These are phyloP conservation scores for Monosporascus ibericus DNA, from an alignment of 2,329 filamentous ascomycete species.

Conservation along the genomic window DNA sequence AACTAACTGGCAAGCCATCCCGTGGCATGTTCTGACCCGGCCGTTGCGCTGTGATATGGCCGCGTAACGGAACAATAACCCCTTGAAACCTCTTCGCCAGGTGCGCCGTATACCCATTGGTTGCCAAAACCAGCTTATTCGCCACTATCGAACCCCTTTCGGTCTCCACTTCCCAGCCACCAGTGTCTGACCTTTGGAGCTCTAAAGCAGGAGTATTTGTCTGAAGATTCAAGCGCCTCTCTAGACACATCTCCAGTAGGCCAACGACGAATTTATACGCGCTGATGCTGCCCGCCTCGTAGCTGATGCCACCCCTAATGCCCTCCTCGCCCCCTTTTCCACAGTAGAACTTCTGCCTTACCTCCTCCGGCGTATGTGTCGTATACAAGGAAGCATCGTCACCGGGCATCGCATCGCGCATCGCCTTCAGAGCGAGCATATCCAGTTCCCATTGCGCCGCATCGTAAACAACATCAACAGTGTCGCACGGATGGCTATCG, in stretches of 20 bases:
- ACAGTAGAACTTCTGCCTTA: conserved; percentile 33
- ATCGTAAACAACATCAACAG: conserved; percentile 54
- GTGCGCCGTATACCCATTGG: conserved; percentile 46
- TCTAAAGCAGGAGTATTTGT: conserved; percentile 41
- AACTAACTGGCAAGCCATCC: conserved; percentile 42
- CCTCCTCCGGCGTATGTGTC: conserved; percentile 36
- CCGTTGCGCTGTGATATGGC: conserved; percentile 41
- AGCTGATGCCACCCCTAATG: conserved; percentile 42
- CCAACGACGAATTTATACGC: conserved; percentile 35
- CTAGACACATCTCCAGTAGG: conserved; percentile 38
- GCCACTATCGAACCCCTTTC: conserved; percentile 35
- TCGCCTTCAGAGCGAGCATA: conserved; percentile 32
- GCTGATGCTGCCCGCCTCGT: conserved; percentile 36
- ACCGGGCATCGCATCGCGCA: conserved; percentile 37
- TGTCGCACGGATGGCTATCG: conserved; percentile 45
- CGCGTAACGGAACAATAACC: conserved; percentile 42
- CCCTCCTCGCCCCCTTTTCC: conserved; percentile 21
- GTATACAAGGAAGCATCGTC: conserved; percentile 38
- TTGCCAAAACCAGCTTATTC: conserved; percentile 41
- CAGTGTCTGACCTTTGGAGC: conserved; percentile 10
- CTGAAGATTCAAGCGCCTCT: conserved; percentile 43
- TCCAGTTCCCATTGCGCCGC: conserved; percentile 32
- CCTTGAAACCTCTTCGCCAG: conserved; percentile 38
- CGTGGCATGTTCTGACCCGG: conserved; percentile 29
- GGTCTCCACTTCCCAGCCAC: conserved; percentile 35